Evolutionary conservation across 2,329 filamentous ascomycete genomes (phyloP).

Genomic region (Coleophoma crateriformis): DNA sequence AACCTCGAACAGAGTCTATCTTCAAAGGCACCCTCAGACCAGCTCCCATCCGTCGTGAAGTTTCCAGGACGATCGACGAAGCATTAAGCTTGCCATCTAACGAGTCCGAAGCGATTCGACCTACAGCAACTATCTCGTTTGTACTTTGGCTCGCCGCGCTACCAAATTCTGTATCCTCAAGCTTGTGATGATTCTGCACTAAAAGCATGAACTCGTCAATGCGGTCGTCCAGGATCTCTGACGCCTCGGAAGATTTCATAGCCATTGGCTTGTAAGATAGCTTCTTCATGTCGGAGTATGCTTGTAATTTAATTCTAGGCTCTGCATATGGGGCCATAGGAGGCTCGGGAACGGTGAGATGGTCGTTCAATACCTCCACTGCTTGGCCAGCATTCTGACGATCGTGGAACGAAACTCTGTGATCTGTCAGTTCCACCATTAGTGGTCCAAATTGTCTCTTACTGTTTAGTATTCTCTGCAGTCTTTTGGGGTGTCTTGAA

Average conservation of each 20-base stretch:
- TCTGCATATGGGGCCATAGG: constrained; percentile 69
- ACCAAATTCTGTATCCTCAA: constrained; percentile 79
- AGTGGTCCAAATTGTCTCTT: neutral
- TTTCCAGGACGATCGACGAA: constrained; percentile 82
- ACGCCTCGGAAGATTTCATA: constrained; percentile 90
- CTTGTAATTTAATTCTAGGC: constrained; percentile 75
- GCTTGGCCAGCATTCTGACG: constrained; percentile 76
- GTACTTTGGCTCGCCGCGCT: constrained; percentile 83
- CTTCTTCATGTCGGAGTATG: constrained; percentile 85
- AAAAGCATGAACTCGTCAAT: constrained; percentile 84
- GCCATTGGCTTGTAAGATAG: constrained; percentile 87
- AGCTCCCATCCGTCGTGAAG: constrained; percentile 75
- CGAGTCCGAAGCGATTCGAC: constrained; percentile 84
- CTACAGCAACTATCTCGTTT: constrained; percentile 81
- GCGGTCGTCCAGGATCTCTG: constrained; percentile 88
- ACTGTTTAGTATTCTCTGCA: constrained; percentile 11
- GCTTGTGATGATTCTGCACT: constrained; percentile 65
- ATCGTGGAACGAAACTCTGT: constrained; percentile 63
- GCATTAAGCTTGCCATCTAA: constrained; percentile 81
- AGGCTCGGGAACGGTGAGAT: constrained; percentile 61
- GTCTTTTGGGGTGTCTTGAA: constrained; percentile 32
- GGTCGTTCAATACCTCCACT: constrained; percentile 75
- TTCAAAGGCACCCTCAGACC: constrained; percentile 78
- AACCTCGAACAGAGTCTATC: constrained; percentile 60
- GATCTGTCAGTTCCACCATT: constrained; percentile 29